Percentiles rank a stretch among this genome's conserved stretches.
phyloP scores from a whole-genome alignment of 257 asterid species.

The Solanum piurae region DNA sequence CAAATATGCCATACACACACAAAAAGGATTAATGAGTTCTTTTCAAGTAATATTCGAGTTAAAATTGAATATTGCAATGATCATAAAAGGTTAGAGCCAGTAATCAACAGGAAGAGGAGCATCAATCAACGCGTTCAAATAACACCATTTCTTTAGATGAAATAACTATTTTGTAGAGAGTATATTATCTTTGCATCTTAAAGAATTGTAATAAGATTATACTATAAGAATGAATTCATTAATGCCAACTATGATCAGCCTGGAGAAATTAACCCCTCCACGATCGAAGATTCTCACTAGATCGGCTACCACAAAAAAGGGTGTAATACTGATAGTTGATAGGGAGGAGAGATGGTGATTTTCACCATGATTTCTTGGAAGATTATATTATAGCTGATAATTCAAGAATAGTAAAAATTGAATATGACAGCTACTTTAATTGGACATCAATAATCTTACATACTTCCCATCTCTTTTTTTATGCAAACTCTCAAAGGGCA shows the following conservation, averaged over 20 bases:
- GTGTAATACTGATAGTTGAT: not conserved
- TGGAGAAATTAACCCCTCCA: not conserved
- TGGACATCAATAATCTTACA: too few relatives aligned
- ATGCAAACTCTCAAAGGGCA: too few relatives aligned
- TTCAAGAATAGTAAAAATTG: not conserved
- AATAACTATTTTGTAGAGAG: not conserved
- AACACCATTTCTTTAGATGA: not conserved
- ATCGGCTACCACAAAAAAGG: not conserved
- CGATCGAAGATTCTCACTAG: not conserved
- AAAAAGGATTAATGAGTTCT: not conserved
- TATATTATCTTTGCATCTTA: not conserved
- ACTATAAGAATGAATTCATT: not conserved
- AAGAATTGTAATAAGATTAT: not conserved
- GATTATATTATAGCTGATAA: not conserved
- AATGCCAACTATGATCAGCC: not conserved
- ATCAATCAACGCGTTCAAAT: not conserved
- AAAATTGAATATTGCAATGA: not conserved
- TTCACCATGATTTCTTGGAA: not conserved
- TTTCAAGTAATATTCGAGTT: not conserved
- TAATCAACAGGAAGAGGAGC: not conserved
- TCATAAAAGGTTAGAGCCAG: not conserved
- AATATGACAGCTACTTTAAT: not conserved
- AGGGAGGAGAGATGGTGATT: not conserved
- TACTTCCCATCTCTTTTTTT: too few relatives aligned
- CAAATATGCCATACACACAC: not conserved